Conservation (phyloP, 345 rosid species). For the Linum usitatissimum region DNA sequence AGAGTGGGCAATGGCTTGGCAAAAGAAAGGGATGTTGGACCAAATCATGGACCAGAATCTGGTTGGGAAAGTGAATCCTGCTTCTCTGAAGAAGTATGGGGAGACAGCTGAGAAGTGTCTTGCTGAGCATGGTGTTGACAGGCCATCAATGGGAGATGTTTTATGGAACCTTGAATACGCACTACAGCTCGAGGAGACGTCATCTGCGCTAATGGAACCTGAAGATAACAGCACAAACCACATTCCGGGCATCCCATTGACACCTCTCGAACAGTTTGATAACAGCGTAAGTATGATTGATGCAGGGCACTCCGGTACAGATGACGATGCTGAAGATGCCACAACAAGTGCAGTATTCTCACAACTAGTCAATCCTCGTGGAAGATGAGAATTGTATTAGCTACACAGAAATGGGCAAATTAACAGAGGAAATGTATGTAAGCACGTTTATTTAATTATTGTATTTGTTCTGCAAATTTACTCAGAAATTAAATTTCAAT, state of each 20-base stretch:
- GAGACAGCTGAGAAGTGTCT: conserved; percentile 98
- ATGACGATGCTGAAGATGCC: conserved; percentile 73
- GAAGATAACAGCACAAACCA: conserved; percentile 97
- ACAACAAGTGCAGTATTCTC: conserved; percentile 94
- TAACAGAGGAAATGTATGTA: no score
- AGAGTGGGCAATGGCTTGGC: conserved; percentile 98
- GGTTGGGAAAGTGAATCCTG: conserved; percentile 71
- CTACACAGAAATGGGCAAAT: no score
- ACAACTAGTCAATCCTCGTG: conserved; percentile 96
- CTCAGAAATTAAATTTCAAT: background rate
- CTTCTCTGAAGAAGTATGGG: conserved; percentile 86
- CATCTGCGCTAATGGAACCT: conserved; percentile 69
- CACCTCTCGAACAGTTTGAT: conserved; percentile 78
- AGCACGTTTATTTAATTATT: background rate
- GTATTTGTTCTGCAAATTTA: background rate
- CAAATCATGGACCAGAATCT: conserved; percentile 89
- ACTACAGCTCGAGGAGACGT: conserved; percentile 86
- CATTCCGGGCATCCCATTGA: conserved; percentile 71
- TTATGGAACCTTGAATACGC: conserved; percentile 96
- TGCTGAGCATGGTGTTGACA: conserved; percentile 82
- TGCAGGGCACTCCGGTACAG: conserved; percentile 45
- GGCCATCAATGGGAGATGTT: conserved; percentile 98
- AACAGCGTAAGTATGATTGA: conserved; percentile 74
- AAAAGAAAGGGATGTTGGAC: conserved; percentile 88
- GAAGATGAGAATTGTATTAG: conserved; percentile 36